Evolutionary conservation across 768 basidiomycete species (phyloP).

Genomic region (Zangia roseola): DNA sequence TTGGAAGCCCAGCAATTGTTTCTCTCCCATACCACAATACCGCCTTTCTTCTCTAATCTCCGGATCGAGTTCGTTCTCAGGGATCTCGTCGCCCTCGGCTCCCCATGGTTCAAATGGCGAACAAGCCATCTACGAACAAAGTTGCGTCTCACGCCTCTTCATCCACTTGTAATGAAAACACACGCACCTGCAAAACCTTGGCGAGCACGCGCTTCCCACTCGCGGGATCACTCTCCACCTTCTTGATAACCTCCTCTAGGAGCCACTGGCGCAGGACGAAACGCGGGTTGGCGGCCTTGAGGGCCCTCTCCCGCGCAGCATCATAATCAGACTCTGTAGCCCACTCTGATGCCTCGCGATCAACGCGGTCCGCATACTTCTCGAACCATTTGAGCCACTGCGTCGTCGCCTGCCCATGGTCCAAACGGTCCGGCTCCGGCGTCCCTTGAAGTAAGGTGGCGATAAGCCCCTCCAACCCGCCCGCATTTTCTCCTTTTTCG

Average conservation of each 20-base stretch:
- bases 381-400: constrained; percentile 67
- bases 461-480: constrained; percentile 41
- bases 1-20: constrained; percentile 81
- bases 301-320: constrained; percentile 46
- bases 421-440: constrained; percentile 45
- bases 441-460: constrained; percentile 45
- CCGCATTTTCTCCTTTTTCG: constrained; percentile 9
- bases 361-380: constrained; percentile 57
- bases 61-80: constrained; percentile 47
- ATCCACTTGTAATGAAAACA: background rate
- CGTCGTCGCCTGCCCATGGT: constrained; percentile 43
- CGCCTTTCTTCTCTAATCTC: constrained; percentile 71
- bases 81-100: constrained; percentile 53
- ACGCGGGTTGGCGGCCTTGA: constrained; percentile 73
- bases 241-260: constrained; percentile 85
- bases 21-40: constrained; percentile 76
- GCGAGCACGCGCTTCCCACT: constrained; percentile 68
- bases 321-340: constrained; percentile 38
- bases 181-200: constrained; percentile 76
- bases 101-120: constrained; percentile 89
- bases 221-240: constrained; percentile 63
- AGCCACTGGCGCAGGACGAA: constrained; percentile 96
- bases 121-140: constrained; percentile 69
- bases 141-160: background rate
- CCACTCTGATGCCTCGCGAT: constrained; percentile 51